A percentile compares a stretch with the other conserved stretches of the same genome.
These are phyloP conservation scores for Fraxinus greggii DNA, from an alignment of 305 asterid genomes.

Conservation along the genomic window DNA sequence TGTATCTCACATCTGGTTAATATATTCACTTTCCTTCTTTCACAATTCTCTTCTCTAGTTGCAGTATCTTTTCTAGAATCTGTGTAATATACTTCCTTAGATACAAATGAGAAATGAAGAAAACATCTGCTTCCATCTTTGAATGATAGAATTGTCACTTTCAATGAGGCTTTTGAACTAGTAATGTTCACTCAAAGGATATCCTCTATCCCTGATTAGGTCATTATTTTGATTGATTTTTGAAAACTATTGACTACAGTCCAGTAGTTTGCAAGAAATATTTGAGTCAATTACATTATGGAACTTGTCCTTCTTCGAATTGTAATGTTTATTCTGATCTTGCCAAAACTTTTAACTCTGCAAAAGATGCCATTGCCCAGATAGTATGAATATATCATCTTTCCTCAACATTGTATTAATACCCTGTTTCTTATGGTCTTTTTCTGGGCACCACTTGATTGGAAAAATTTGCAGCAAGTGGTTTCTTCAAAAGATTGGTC, in stretches of 20 bases:
- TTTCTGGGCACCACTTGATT: constrained; percentile 15
- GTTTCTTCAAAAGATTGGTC: constrained; percentile 92
- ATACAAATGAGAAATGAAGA: background rate
- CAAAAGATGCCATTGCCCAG: background rate
- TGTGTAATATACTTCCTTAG: background rate
- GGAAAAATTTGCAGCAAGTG: constrained; percentile 67
- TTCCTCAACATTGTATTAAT: constrained; percentile 8
- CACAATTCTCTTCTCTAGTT: background rate
- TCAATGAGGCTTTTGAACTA: constrained; percentile 10
- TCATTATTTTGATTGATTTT: background rate
- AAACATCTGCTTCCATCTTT: background rate
- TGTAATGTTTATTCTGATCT: background rate
- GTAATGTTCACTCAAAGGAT: background rate
- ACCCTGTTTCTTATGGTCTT: constrained; percentile 4
- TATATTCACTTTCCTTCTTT: background rate
- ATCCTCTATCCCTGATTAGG: background rate
- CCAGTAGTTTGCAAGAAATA: background rate
- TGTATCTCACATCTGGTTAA: background rate
- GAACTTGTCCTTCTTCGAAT: background rate
- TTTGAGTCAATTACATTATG: constrained; percentile 6
- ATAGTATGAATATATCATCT: background rate
- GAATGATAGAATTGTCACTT: background rate
- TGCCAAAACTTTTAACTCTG: background rate
- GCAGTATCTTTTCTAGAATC: background rate
- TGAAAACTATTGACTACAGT: background rate